phyloP scores from a whole-genome alignment of 2,329 filamentous ascomycete species.

The Epichloe festucae region DNA sequence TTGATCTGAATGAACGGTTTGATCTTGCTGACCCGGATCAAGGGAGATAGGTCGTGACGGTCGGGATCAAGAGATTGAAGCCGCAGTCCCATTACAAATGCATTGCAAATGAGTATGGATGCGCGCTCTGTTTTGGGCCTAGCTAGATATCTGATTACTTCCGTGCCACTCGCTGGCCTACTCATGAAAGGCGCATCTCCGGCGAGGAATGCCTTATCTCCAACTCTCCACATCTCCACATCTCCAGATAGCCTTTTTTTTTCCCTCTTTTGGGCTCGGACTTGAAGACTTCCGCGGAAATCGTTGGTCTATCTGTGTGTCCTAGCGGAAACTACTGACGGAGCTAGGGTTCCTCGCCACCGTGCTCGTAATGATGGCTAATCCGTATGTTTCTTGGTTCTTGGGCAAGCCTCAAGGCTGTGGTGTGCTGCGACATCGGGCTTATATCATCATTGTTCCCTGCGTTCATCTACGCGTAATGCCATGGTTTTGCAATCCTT shows the following conservation, averaged over 20 bases:
- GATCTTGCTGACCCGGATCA: too few relatives aligned
- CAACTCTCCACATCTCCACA: neutral
- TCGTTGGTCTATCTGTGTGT: neutral
- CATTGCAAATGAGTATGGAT: neutral
- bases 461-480: neutral
- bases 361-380: neutral
- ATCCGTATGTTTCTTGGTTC: neutral
- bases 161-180: neutral
- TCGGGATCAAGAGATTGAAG: too few relatives aligned
- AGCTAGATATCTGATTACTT: neutral
- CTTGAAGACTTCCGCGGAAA: constrained; percentile 5
- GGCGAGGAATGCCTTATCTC: neutral
- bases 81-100: neutral
- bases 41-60: too few relatives aligned
- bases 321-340: neutral
- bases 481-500: too few relatives aligned
- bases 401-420: neutral
- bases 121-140: neutral
- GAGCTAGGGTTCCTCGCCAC: neutral
- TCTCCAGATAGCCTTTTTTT: neutral
- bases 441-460: neutral
- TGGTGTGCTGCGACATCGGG: neutral
- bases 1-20: too few relatives aligned
- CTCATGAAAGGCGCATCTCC: constrained; percentile 1
- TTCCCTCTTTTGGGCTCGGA: neutral